Base-by-base conservation (phyloP, 306 rosid species). In the Dryas drummondii region DNA sequence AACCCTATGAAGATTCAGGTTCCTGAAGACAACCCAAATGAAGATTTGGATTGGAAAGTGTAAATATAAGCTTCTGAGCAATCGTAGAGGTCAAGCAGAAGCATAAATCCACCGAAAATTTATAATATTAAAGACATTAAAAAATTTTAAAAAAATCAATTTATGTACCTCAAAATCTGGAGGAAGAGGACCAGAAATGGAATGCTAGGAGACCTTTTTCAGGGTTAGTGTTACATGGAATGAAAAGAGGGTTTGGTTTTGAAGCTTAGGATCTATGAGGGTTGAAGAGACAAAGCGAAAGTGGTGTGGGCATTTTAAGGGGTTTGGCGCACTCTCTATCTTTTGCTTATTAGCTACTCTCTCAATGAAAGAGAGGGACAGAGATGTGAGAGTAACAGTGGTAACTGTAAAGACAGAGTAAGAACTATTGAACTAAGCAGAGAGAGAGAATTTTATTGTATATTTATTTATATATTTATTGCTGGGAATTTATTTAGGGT, bases 101-200 rank as follows among this genome's bases (percentile, higher is more conserved):
- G 16, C 32, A 56, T 27, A 57, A 72, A 63, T 32, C 56, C 19
- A 74, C 3, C 27, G 50, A 12, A 51, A 12, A 49, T 47, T 3
- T 27, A 46, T 5, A 22, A 59, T 2, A 19, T 14, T 7, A 44
- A 54, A 42, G 40, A 56, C 5, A 70, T 13, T 12, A 16, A 27
- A 64, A 5, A 5, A 64, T 10, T 2, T 52, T 12, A 52, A 49
- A 51, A 48, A 72, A 2, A 37, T 41, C 15, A 17, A 70, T 19
- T 49, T 52, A 12, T 26, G 68, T 75, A 82, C 83, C 87, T 73
- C 66, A 57, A 82, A 80, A 45, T 68, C 64, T 59, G 82, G 68
- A n/a, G 68, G 78, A 73, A 48, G 62, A 77, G 19, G 73, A 66
- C 17, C 17, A 71, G 63, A 66, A 59, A 51, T 22, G 64, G 70